phyloP scores from a whole-genome alignment of 257 asterid genomes.

The Fraxinus americana region DNA sequence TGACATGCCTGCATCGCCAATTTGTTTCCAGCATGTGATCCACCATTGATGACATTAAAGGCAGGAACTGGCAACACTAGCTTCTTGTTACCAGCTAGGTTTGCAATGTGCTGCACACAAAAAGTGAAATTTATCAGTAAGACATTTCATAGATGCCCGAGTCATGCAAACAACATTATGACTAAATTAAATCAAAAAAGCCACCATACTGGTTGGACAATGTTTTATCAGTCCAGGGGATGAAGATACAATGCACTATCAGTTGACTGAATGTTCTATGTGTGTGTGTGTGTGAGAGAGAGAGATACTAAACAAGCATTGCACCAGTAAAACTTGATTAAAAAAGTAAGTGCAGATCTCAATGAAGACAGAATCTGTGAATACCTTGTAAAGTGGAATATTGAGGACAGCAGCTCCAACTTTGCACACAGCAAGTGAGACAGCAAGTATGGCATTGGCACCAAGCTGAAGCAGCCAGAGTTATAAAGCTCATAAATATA shows the following conservation, averaged over 20 bases:
- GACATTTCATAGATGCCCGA: background rate
- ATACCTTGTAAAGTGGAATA: constrained; percentile 87
- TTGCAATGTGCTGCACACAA: constrained; percentile 84
- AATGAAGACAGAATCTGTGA: background rate
- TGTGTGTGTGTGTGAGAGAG: too few species aligned
- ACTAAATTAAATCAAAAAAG: background rate
- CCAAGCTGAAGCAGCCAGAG: constrained; percentile 67
- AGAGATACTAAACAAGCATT: too few species aligned
- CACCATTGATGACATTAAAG: constrained; percentile 97
- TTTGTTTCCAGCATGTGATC: constrained; percentile 98
- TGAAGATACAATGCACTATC: too few species aligned
- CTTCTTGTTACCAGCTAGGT: constrained; percentile 90
- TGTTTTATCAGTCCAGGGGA: too few species aligned
- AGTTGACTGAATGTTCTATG: too few species aligned
- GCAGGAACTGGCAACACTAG: constrained; percentile 97
- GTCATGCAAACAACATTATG: background rate
- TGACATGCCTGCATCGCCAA: constrained; percentile 94
- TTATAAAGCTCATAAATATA: background rate
- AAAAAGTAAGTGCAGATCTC: background rate
- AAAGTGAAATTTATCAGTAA: constrained; percentile 10
- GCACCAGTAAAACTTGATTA: background rate
- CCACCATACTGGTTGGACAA: too few species aligned
- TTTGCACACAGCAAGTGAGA: constrained; percentile 94
- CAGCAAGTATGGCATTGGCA: constrained; percentile 95
- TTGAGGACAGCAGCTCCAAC: constrained; percentile 85